Conservation (phyloP, 192 early-diverging fungal species). For the Coemansia sp. region DNA sequence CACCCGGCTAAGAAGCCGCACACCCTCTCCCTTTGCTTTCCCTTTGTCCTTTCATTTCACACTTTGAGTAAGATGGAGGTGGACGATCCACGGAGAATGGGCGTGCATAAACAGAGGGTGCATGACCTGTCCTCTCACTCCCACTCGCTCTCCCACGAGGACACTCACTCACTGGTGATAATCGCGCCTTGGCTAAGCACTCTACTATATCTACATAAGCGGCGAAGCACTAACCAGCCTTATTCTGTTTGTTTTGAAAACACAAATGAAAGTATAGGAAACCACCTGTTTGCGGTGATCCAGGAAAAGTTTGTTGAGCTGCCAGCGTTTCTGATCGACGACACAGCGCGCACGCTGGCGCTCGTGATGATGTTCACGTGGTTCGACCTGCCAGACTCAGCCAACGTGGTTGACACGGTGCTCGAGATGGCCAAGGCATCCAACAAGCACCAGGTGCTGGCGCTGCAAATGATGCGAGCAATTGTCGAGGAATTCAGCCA, state of each 20-base stretch:
- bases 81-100: constrained; percentile 8
- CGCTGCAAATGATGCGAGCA: constrained; percentile 62
- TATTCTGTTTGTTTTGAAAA: background rate
- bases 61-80: background rate
- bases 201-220: too few relatives aligned
- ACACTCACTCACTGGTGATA: background rate
- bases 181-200: background rate
- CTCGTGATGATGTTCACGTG: constrained; percentile 54
- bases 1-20: background rate
- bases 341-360: constrained; percentile 46
- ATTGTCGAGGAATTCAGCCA: constrained; percentile 77
- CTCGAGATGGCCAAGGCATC: constrained; percentile 28
- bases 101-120: too few relatives aligned
- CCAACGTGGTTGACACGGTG: constrained; percentile 33
- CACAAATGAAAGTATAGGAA: constrained; percentile 29
- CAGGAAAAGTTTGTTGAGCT: constrained; percentile 26
- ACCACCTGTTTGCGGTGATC: constrained; percentile 29
- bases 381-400: constrained; percentile 44
- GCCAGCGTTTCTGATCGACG: constrained; percentile 46
- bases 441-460: constrained; percentile 57
- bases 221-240: background rate
- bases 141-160: background rate
- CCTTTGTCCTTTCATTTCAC: background rate
- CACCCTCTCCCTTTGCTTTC: background rate
- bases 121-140: constrained; percentile 3